Conservation (phyloP, 805 yeast genomes). For the Candida khao-thaluensis region DNA sequence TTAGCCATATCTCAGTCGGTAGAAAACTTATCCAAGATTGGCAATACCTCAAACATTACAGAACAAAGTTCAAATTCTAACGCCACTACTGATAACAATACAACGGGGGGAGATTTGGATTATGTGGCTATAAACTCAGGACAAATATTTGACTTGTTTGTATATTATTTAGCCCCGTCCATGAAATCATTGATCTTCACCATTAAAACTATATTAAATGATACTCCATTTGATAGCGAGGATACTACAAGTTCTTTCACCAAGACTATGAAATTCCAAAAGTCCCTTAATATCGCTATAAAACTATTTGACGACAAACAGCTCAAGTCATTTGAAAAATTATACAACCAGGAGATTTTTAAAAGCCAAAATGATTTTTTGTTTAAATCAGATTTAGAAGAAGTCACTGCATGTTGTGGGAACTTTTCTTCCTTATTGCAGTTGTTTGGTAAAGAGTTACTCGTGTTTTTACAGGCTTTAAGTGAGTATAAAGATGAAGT, state of each 20-base stretch:
- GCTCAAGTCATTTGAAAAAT: slow-evolving; percentile 50
- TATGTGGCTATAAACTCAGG: slow-evolving; percentile 27
- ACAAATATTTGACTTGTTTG: slow-evolving; percentile 65
- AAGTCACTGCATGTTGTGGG: slow-evolving; percentile 81
- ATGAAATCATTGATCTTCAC: slow-evolving; percentile 65
- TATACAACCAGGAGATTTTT: slow-evolving; percentile 59
- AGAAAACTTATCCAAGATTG: slow-evolving; percentile 27
- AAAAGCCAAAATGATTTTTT: slow-evolving; percentile 28
- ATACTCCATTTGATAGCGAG: slow-evolving; percentile 51
- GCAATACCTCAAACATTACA: neutral
- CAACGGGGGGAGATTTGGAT: slow-evolving; percentile 13
- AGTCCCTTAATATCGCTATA: slow-evolving; percentile 50
- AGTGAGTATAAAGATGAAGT: slow-evolving; percentile 30
- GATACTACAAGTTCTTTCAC: slow-evolving; percentile 30
- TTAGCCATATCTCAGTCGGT: slow-evolving; percentile 25
- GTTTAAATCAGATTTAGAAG: slow-evolving; percentile 65
- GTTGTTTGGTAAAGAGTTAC: slow-evolving; percentile 60
- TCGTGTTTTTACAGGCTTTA: slow-evolving; percentile 44
- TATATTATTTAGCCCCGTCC: slow-evolving; percentile 69
- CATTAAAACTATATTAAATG: slow-evolving; percentile 57
- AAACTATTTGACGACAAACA: slow-evolving; percentile 59
- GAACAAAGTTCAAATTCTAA: slow-evolving; percentile 7
- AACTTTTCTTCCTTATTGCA: slow-evolving; percentile 67
- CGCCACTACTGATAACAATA: neutral
- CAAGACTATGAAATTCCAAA: slow-evolving; percentile 43